Base-by-base conservation (phyloP, 2,329 filamentous ascomycete species). In the Helotiales sp. region DNA sequence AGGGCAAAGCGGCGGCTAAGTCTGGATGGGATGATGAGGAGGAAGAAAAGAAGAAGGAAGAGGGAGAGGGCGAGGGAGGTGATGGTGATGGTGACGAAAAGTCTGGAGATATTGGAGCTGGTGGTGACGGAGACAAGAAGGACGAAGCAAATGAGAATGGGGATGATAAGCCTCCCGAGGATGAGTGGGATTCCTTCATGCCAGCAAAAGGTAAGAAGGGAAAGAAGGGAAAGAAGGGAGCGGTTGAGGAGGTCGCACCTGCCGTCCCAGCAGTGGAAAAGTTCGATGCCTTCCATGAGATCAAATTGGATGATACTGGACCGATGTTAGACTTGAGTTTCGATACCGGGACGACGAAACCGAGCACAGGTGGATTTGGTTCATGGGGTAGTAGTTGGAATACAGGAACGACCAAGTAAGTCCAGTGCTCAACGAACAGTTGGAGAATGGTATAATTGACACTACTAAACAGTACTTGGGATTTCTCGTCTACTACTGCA, bases 221-320 rank as follows among this genome's bases (percentile, higher is more conserved):
- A 72, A 89, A 88, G 77, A 87, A 87, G 77, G 74, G 78, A 70
- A 86, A 85, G 78, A 85, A 86, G 76, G 73, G 78, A 50, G 63
- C 69, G 11, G 67, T 54, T 57, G 75, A 76, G 50, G 71, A 80
- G 55, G 75, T 74, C 6, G 79, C 80, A 22, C 75, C 78, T 10
- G 72, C 74, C 26, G 75, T 81, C 13, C 72, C 78, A 17, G 69
- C 68, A 1, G 63, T 71, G 26, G 76, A 77, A 20, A 83, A 82
- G 57, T 79, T 83, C 50, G 84, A 86, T 64, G 79, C 83, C n/a
- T 92, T 92, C 71, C 84, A 91, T 52, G 89, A 92, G 30, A 87
- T 93, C 71, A 91, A 87, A 73, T 78, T 93, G 28, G 88, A 90
- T 64, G 88, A 90, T 64, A 75, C 79, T 28, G 82, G 80, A n/a